Base-by-base conservation (phyloP, 2,329 filamentous ascomycete genomes). In the Didymellaceae sp. region DNA sequence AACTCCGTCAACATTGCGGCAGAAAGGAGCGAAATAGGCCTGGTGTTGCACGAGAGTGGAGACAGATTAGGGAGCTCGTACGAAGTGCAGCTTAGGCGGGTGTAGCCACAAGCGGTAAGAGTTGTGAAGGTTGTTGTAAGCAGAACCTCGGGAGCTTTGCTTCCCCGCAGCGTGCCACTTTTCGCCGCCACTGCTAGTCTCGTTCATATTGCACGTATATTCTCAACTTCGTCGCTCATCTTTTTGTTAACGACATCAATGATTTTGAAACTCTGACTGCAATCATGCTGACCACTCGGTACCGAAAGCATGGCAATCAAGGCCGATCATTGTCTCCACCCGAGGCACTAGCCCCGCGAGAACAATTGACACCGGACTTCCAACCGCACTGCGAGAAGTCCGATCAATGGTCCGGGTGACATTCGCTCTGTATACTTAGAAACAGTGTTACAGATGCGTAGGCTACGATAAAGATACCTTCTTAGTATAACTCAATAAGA, bases 11-110 rank as follows among this genome's bases (percentile, higher is more conserved):
- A 10, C 21, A 28, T 33, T 4, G 18, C 30, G 20, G 33, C 18
- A 30, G 41, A 11, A 35, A 28, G 35, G 7, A 17, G 14, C 35
- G 18, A 7, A 41, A 31, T 18, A 11, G 34, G 14, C 24, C 6
- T 31, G 24, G 20, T 16, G 20, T 32, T 40, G 35, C 22, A 51
- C 8, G 14, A 25, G 24, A 45, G 42, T 46, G 42, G 48, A 33
- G 37, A 32, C 20, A 2, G 13, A 18, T 32, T 30, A 32, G 22
- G 32, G 17, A 33, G 31, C 24, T 46, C 31, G 42, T 52, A 46
- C 48, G 48, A 52, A 42, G 42, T 46, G 48, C 48, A 45, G 35
- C 28, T n/a, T n/a, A n/a, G n/a, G n/a, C n/a, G n/a, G n/a, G 37
- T 7, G 20, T 38, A 24, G 21, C 38, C 20, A 9, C 6, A 18